Evolutionary conservation across 108 stramenopile species (phyloP), one percentile per base, ranked within the genome.

Genomic region (Aureococcus anophagefferens): DNA sequence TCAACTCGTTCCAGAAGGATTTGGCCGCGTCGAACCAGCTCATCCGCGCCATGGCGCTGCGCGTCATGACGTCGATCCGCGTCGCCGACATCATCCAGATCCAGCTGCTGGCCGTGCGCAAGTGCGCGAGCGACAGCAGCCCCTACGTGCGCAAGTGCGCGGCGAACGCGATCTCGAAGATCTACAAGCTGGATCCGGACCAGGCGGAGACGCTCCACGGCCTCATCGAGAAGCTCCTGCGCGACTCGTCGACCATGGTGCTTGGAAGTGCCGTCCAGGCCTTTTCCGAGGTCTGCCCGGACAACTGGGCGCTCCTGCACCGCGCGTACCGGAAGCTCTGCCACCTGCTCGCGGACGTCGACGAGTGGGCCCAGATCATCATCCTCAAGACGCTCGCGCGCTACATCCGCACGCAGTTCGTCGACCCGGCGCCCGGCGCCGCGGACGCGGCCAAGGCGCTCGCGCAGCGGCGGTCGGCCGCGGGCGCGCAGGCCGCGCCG

Each of bases 141-240:
- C 93, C 97, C 13, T 97, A 99, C 82, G 98, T 99, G 33, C 87
- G 98, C 67, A 98, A 98, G 74, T 96, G 95, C 77, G 93, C 95
- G 33, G 93, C 96, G 36, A 94, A 90, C 74, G 96, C 96, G 18
- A 46, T 99, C 67, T 75, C 92, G 36, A 98, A 98, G 72, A 75
- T 99, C 33, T 74, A 76, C 74, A 66, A 89, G 45, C 79, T 92
- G 35, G 86, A 90, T 29, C 75, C 79, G 31, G 65, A 65, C 65
- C 78, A 81, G 40, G 33, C 32, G n/a, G 82, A 83, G 29, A 76
- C 76, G 62, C 76, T 85, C 36, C 70, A 77, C 70, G 46, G 79
- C 36, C 32, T 82, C 62, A n/a, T 84, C 15, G 75, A 77, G 35
- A 74, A 68, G 63, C 77, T 87, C 44, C 80, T 87, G 14, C 36